Conservation (phyloP, 2,329 filamentous ascomycete species). For the Macroventuria anomochaeta region DNA sequence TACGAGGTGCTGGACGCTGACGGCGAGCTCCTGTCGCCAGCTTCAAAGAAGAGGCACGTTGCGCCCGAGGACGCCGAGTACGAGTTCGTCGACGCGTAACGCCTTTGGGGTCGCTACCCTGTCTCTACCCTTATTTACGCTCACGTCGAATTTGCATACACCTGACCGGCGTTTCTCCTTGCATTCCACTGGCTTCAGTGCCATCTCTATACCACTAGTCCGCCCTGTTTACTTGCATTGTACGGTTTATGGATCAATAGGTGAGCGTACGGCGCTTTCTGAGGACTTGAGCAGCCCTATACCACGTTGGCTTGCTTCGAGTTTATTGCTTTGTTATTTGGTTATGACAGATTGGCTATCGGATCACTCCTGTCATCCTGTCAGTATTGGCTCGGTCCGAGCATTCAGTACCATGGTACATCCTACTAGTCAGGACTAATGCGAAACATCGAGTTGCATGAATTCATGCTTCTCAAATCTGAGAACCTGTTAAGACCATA, state of each 20-base stretch:
- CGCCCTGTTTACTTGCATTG: conserved; percentile 37
- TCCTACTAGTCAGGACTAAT: conserved; percentile 19
- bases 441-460: conserved; percentile 32
- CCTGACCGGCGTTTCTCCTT: conserved; percentile 31
- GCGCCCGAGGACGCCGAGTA: conserved; percentile 51
- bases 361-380: conserved; percentile 12
- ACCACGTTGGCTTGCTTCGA: conserved; percentile 39
- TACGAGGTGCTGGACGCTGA: conserved; percentile 61
- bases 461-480: conserved; percentile 43
- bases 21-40: conserved; percentile 48
- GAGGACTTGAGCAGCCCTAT: conserved; percentile 52
- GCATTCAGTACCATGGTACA: conserved; percentile 19
- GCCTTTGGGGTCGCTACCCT: neutral
- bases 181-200: conserved; percentile 24
- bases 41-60: conserved; percentile 41
- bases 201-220: conserved; percentile 24
- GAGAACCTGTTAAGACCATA: neutral
- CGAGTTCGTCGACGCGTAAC: conserved; percentile 48
- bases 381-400: conserved; percentile 23
- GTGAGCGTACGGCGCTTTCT: conserved; percentile 52
- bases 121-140: conserved; percentile 15
- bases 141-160: conserved; percentile 31
- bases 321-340: conserved; percentile 19
- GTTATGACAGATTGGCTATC: conserved; percentile 5
- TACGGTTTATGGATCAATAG: conserved; percentile 50